Evolutionary conservation across 75 land plant genomes (phyloP).

Genomic region (Adiantum capillusveneris): DNA sequence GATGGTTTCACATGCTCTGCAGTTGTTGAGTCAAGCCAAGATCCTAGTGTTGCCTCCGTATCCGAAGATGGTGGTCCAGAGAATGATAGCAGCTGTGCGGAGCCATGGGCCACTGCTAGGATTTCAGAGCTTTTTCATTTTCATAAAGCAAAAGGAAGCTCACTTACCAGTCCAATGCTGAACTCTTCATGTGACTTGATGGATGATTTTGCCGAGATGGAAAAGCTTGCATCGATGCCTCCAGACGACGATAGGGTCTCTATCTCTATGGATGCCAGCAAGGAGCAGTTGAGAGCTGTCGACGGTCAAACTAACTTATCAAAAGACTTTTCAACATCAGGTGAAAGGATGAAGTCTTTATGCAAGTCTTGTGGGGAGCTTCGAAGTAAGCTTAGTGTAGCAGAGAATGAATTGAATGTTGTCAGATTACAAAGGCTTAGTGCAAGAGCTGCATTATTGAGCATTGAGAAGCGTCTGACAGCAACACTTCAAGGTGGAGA

Average conservation of each 20-base stretch:
- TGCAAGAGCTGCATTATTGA: background rate
- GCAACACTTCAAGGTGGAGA: background rate
- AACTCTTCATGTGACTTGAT: slow-evolving; percentile 45
- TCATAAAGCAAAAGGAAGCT: slow-evolving; percentile 31
- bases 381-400: background rate
- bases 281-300: background rate
- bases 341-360: too few species aligned
- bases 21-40: slow-evolving; percentile 8
- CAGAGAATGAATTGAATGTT: background rate
- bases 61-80: slow-evolving; percentile 38
- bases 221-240: slow-evolving; percentile 51
- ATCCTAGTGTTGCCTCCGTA: slow-evolving; percentile 27
- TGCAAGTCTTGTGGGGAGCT: background rate
- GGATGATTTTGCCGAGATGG: slow-evolving; percentile 94
- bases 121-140: slow-evolving; percentile 52
- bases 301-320: too few species aligned
- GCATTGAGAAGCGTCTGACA: background rate
- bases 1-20: slow-evolving; percentile 15
- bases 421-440: background rate
- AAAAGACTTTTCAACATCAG: too few species aligned
- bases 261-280: too few species aligned
- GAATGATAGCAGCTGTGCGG: slow-evolving; percentile 51
- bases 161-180: slow-evolving; percentile 13
- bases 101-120: slow-evolving; percentile 63
- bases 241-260: slow-evolving; percentile 5